Conservation (phyloP, 441 rosid species). For the Pelargonium citronellum region DNA sequence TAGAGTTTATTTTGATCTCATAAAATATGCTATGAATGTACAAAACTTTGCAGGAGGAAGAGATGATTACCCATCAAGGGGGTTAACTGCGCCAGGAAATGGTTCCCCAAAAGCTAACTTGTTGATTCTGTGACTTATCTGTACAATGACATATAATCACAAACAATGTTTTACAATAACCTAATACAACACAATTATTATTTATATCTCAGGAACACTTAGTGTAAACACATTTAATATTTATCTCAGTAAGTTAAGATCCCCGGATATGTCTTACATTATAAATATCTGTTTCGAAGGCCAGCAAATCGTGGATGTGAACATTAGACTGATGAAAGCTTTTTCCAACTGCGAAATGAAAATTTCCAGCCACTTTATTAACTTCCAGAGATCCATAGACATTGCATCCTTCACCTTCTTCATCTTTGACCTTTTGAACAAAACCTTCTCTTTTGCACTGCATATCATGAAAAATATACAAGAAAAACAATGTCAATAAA, state of each 20-base stretch:
- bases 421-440: conserved; percentile 77
- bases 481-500: conserved; percentile 12
- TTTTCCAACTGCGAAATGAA: conserved; percentile 96
- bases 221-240: conserved; percentile 9
- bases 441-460: conserved; percentile 96
- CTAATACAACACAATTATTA: neutral
- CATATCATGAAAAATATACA: conserved; percentile 6
- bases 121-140: conserved; percentile 86
- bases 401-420: conserved; percentile 97
- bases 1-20: neutral
- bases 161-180: too few species aligned
- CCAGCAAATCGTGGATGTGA: conserved; percentile 78
- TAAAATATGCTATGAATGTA: neutral
- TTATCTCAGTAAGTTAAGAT: conserved; percentile 2
- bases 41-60: neutral
- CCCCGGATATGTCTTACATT: conserved; percentile 44
- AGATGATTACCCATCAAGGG: conserved; percentile 70
- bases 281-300: conserved; percentile 75
- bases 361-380: conserved; percentile 91
- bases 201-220: conserved; percentile 1
- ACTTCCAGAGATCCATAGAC: conserved; percentile 85
- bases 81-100: conserved; percentile 87
- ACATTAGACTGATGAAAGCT: conserved; percentile 88
- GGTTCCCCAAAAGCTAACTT: conserved; percentile 72
- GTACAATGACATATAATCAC: conserved; percentile 15